Conservation (phyloP, 345 rosid species). For the Lepidium africanum region DNA sequence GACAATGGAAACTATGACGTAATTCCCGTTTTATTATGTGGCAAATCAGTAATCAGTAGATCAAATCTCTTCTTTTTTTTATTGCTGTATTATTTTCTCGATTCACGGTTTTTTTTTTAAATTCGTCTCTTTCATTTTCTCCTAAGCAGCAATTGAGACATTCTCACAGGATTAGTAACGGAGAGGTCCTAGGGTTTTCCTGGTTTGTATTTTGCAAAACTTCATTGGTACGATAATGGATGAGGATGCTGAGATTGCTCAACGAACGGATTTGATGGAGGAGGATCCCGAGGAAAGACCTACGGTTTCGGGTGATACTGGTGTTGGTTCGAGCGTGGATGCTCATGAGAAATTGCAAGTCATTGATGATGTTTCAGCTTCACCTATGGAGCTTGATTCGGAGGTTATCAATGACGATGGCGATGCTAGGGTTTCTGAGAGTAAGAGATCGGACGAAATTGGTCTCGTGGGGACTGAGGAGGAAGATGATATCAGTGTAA, state of each 20-base stretch:
- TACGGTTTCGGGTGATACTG: not conserved
- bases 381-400: constrained; percentile 21
- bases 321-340: not conserved
- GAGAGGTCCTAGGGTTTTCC: constrained; percentile 6
- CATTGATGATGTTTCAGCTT: not conserved
- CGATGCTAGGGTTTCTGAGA: constrained; percentile 20
- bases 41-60: too few species aligned
- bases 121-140: not conserved
- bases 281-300: constrained; percentile 11
- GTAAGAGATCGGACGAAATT: constrained; percentile 2
- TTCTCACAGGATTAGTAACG: not conserved
- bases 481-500: constrained; percentile 12
- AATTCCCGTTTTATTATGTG: too few species aligned
- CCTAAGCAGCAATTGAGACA: not conserved
- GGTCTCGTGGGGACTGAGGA: not conserved
- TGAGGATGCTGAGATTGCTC: constrained; percentile 13
- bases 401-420: not conserved
- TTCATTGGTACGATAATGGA: constrained; percentile 1
- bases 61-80: not conserved
- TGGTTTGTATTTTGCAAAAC: not conserved
- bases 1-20: too few species aligned
- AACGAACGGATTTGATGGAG: constrained; percentile 1
- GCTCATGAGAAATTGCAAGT: not conserved
- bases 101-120: not conserved
- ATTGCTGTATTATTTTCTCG: not conserved